Base-by-base conservation (phyloP, 768 basidiomycete species). In the Suillus cothurnatus region DNA sequence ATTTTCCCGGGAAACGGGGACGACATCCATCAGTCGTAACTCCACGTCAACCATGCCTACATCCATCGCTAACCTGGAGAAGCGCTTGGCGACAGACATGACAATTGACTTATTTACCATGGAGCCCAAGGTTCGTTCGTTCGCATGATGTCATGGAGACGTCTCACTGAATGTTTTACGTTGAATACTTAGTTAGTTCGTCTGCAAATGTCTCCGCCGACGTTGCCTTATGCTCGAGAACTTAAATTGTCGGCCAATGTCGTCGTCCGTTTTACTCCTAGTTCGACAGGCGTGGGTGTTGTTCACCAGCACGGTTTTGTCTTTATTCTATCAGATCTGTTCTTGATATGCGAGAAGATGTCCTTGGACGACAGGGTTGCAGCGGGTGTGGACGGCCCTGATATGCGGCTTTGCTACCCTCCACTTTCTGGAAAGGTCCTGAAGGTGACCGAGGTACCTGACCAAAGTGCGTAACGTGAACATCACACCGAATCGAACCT, bases 61-160 rank as follows among this genome's bases (percentile, higher is more conserved):
- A 71, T 84, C 92, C 7, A 79, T 97, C 23, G 78, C 85, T 32
- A 93, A 95, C 68, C 84, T 99, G 19, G 97, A 99, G 74, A 81
- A 85, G 39, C 82, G 93, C 32, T 82, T 99, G 39, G 84, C 88
- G 34, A 90, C 93, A 1, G 86, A 90, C 36, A 82, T 85, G 23
- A 93, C 93, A 9, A 79, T 98, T 34, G 97, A 99, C 75, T 89
- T 99, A 53, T 99, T 99, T 76, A 93, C 94, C 1, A 97, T 99
- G 95, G 85, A 86, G 67, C 91, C 91, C 1, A 95, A 94, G 86
- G 97, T 94, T 67, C 67, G 68, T 69, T 58, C 31, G 17, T 11
- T 53, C 64, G 6, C 17, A 43, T 63, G n/a, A 26, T 38, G 52
- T 65, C 52, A 23, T 58, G 62, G n/a, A 28, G 6, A n/a, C 43